Evolutionary conservation across 177 flowering plant species (phyloP).

Genomic region (Vitis hybrid): DNA sequence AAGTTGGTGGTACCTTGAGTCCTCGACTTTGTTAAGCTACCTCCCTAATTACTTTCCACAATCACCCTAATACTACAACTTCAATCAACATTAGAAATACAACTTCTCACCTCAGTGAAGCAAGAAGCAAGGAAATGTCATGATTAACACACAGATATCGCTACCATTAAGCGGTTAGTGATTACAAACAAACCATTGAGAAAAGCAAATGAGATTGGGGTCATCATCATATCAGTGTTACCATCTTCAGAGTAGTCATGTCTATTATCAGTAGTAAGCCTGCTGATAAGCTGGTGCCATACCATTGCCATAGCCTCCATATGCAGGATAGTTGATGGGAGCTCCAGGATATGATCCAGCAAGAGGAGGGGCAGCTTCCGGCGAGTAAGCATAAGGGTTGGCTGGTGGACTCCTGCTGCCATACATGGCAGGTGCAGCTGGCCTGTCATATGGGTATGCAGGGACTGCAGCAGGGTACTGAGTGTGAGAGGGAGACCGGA

Average conservation of each 20-base stretch:
- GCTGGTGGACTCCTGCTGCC: constrained; percentile 79
- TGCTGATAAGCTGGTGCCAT: constrained; percentile 78
- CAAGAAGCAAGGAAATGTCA: constrained; percentile 27
- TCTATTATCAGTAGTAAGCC: constrained; percentile 77
- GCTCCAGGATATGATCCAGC: constrained; percentile 61
- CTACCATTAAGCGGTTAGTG: constrained; percentile 71
- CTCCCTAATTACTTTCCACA: constrained; percentile 41
- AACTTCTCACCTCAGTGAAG: constrained; percentile 29
- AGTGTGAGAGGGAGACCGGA: constrained; percentile 71
- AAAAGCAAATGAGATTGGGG: constrained; percentile 33
- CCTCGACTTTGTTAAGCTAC: constrained; percentile 21
- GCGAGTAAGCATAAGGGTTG: constrained; percentile 62
- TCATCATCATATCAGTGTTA: constrained; percentile 56
- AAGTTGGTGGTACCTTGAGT: constrained; percentile 6
- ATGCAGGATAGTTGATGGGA: constrained; percentile 67
- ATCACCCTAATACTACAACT: constrained; percentile 40
- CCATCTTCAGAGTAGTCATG: constrained; percentile 44
- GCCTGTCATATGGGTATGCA: constrained; percentile 53
- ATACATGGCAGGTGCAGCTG: constrained; percentile 56
- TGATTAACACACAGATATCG: constrained; percentile 55
- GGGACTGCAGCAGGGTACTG: constrained; percentile 68
- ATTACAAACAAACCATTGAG: constrained; percentile 60
- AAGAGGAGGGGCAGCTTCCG: constrained; percentile 57
- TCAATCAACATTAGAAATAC: constrained; percentile 46
- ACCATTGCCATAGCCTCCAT: constrained; percentile 67